Evolutionary conservation across 2,329 filamentous ascomycete species (phyloP).

Genomic region (Cladosporium sp.): DNA sequence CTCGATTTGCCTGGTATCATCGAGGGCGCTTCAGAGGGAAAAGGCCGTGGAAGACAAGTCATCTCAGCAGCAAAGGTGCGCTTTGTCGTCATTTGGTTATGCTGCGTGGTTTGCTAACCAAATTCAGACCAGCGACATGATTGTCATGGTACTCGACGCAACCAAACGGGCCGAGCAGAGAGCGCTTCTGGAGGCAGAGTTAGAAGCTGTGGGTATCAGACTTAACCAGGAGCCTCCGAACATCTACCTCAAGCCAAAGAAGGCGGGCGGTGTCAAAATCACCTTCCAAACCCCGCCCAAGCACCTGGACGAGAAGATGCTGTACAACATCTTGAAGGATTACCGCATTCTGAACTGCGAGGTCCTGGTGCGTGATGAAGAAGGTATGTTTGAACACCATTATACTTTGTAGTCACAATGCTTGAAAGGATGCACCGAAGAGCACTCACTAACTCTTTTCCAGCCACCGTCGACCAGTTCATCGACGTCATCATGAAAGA

Average conservation of each 20-base stretch:
- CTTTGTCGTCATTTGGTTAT: neutral
- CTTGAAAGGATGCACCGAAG: too few relatives aligned
- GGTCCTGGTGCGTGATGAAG: slow-evolving; percentile 89
- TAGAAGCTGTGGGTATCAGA: slow-evolving; percentile 92
- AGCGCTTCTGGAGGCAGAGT: slow-evolving; percentile 80
- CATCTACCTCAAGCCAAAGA: slow-evolving; percentile 95
- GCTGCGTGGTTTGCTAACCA: neutral
- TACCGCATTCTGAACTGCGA: slow-evolving; percentile 99
- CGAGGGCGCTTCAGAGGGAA: slow-evolving; percentile 92
- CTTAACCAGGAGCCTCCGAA: slow-evolving; percentile 94
- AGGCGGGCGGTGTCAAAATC: slow-evolving; percentile 97
- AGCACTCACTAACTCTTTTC: slow-evolving; percentile 10
- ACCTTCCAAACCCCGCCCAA: slow-evolving; percentile 90
- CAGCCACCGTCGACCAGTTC: slow-evolving; percentile 91
- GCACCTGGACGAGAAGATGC: slow-evolving; percentile 92
- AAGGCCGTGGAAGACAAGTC: slow-evolving; percentile 93
- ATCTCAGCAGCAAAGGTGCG: slow-evolving; percentile 85
- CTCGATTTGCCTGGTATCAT: slow-evolving; percentile 98
- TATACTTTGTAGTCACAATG: too few relatives aligned
- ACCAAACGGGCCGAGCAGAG: slow-evolving; percentile 96
- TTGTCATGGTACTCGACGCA: slow-evolving; percentile 94
- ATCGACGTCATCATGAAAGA: slow-evolving; percentile 99
- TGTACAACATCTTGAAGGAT: slow-evolving; percentile 94
- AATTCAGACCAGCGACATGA: slow-evolving; percentile 77
- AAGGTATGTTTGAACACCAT: slow-evolving; percentile 45